Conservation (phyloP, 2,329 filamentous ascomycete genomes). For the Penicillium sp. region DNA sequence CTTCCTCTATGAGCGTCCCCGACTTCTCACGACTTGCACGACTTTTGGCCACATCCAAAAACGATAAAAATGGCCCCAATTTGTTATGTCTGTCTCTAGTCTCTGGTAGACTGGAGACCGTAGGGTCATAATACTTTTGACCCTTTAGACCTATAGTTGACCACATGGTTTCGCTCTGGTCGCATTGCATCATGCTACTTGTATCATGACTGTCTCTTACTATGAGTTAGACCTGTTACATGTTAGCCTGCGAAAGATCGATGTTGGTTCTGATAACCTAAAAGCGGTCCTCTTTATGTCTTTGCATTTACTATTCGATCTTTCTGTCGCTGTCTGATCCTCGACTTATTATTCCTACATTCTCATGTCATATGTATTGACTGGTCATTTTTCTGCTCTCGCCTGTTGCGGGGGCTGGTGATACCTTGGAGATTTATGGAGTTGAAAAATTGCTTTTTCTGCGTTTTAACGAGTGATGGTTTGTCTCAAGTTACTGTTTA, state of each 20-base stretch:
- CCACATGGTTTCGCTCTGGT: conserved; percentile 4
- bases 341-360: not conserved
- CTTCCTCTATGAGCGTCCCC: conserved; percentile 32
- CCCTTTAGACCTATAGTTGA: not conserved
- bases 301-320: conserved; percentile 10
- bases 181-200: not conserved
- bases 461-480: conserved; percentile 14
- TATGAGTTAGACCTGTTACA: not conserved
- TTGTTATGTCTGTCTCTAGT: conserved; percentile 19
- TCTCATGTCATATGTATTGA: conserved; percentile 10
- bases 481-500: conserved; percentile 7
- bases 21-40: conserved; percentile 15
- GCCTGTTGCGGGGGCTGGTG: conserved; percentile 10
- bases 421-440: conserved; percentile 22
- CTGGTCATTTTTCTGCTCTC: conserved; percentile 11
- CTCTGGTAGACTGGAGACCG: conserved; percentile 22
- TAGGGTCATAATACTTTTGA: not conserved
- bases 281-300: conserved; percentile 18
- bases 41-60: conserved; percentile 21
- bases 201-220: conserved; percentile 2
- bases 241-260: conserved; percentile 15
- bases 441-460: conserved; percentile 11
- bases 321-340: not conserved
- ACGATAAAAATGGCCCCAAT: conserved; percentile 26
- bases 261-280: conserved; percentile 12